Conservation (phyloP, 768 basidiomycete species). For the Boletus subparvulus region DNA sequence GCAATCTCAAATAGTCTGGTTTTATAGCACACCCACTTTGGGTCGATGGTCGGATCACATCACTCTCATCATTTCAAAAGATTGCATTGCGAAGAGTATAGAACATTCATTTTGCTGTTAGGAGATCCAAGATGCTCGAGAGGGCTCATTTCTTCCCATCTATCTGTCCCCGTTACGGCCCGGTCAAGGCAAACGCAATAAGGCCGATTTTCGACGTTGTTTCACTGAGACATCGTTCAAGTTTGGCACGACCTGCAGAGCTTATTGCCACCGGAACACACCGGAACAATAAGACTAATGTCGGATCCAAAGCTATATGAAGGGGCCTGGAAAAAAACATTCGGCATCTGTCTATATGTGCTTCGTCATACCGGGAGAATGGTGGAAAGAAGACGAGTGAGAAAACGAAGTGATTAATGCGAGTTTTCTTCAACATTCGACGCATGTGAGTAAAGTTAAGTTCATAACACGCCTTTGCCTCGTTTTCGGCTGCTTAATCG, state of each 20-base stretch:
- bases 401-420: slow-evolving; percentile 5
- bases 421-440: background rate
- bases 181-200: background rate
- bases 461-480: slow-evolving; percentile 22
- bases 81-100: background rate
- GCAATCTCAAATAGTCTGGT: background rate
- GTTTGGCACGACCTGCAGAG: slow-evolving; percentile 7
- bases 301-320: slow-evolving; percentile 1
- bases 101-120: background rate
- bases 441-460: slow-evolving; percentile 15
- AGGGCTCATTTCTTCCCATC: background rate
- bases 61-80: background rate
- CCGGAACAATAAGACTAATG: background rate
- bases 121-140: background rate
- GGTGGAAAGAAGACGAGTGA: background rate
- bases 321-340: background rate
- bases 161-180: background rate
- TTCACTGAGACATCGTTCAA: background rate
- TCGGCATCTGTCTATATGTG: background rate
- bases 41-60: slow-evolving; percentile 5
- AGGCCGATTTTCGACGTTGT: slow-evolving; percentile 2
- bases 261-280: slow-evolving; percentile 21
- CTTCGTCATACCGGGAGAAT: slow-evolving; percentile 1
- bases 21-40: background rate
- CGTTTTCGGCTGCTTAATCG: slow-evolving; percentile 23